Evolutionary conservation across 495 filamentous ascomycete genomes (phyloP), one percentile per base, ranked within the genome.

Genomic region (Penicillium macrosclerotiorum): DNA sequence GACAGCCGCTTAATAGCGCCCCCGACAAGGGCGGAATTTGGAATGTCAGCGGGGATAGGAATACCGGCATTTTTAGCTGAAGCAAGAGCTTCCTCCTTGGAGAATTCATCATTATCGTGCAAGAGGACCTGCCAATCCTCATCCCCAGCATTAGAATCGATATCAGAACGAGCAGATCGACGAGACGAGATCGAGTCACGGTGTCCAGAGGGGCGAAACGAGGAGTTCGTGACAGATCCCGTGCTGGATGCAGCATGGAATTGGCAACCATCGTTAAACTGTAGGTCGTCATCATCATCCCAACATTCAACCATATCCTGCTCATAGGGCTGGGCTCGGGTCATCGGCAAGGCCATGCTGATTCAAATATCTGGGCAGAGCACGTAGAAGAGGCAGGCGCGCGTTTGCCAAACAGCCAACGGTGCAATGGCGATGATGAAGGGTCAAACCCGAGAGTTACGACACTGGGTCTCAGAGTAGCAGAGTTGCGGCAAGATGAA

Each of bases 1-100:
- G 90, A 90, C 5, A 98, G 74, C 59, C 90, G 75, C 72, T 95
- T 96, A 61, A 98, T 98, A 8, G 90, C 90, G 36, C 93, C 93
- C 32, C 92, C 93, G 53, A 95, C 76, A 31, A 98, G 75, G 37
- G 93, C 93, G n/a, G 92, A 95, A 17, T 85, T 80, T n/a, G 93
- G 90, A 11, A 97, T 84, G 60, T 92, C 90, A 19, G 77, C 71
- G 13, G 93, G 93, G 51, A 98, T 83, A 20, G 93, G 92, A 40
- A 98, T 96, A 37, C 93, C 93, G 18, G 89, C 92, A 53, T 82
- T 83, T 47, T 84, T 84, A 30, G 90, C 93, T 3, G 89, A 88
- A 13, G 85, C 80, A 55, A 98, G 90, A 31, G 92, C 91, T 52
- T 93, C 85, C 56, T 82, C 64, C 2, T 83, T 92, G 0, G 86